These are phyloP conservation scores for Excoecaria cochinchinensis DNA, from an alignment of 345 rosid genomes.

Conservation along the genomic window DNA sequence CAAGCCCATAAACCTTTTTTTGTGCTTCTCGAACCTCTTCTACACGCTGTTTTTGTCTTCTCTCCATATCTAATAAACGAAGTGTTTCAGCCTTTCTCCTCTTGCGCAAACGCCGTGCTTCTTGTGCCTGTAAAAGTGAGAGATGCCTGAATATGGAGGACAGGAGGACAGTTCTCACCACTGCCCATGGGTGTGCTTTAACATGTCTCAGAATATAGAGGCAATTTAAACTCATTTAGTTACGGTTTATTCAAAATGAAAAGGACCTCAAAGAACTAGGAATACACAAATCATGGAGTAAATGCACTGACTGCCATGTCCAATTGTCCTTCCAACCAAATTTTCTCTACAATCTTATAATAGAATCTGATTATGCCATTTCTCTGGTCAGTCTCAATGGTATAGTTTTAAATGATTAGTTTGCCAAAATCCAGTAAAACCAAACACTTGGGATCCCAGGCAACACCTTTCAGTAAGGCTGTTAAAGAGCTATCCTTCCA, in stretches of 20 bases:
- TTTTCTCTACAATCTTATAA: background rate
- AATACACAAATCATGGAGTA: background rate
- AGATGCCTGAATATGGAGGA: background rate
- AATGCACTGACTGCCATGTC: background rate
- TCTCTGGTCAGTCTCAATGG: background rate
- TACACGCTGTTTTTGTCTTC: conserved; percentile 22
- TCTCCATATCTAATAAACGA: conserved; percentile 20
- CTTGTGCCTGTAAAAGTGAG: conserved; percentile 19
- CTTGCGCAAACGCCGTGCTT: conserved; percentile 20
- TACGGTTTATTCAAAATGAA: background rate
- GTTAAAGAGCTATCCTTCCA: background rate
- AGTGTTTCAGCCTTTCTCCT: conserved; percentile 22
- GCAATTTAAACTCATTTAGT: background rate
- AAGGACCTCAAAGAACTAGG: background rate
- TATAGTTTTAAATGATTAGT: background rate
- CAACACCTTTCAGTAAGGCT: background rate
- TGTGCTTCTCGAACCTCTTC: conserved; percentile 23
- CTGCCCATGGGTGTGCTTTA: background rate
- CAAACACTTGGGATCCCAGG: background rate
- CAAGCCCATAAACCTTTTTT: conserved; percentile 12
- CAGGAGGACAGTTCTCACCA: background rate
- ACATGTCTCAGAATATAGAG: background rate
- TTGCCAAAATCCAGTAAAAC: background rate
- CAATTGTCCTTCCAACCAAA: background rate
- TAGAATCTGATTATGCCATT: background rate